Percentiles rank a stretch among this genome's conserved stretches.
phyloP scores from a whole-genome alignment of 2,329 filamentous ascomycete species.

The Exophiala bonariae region DNA sequence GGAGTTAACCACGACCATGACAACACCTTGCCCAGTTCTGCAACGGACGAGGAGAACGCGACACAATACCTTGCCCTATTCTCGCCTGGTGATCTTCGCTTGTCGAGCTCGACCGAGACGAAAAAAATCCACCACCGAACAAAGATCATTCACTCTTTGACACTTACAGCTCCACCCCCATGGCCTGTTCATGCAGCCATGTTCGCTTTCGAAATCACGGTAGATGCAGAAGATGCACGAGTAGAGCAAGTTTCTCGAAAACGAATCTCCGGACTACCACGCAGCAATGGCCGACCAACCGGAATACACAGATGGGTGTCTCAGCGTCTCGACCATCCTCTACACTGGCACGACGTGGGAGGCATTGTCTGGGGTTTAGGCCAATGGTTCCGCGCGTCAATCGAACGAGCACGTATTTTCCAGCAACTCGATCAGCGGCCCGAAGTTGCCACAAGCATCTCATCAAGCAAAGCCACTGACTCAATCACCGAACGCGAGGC shows the following conservation, averaged over 20 bases:
- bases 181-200: slow-evolving; percentile 21
- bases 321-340: slow-evolving; percentile 15
- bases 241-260: slow-evolving; percentile 15
- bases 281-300: neutral
- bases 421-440: slow-evolving; percentile 13
- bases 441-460: neutral
- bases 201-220: slow-evolving; percentile 18
- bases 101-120: slow-evolving; percentile 15
- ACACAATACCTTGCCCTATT: slow-evolving; percentile 24
- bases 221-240: slow-evolving; percentile 16
- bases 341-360: slow-evolving; percentile 22
- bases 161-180: slow-evolving; percentile 20
- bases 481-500: slow-evolving; percentile 2
- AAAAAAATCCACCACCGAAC: slow-evolving; percentile 8
- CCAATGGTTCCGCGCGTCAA: slow-evolving; percentile 22
- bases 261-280: slow-evolving; percentile 2
- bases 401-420: slow-evolving; percentile 25
- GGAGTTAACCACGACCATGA: neutral
- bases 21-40: too few species aligned
- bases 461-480: neutral
- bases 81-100: slow-evolving; percentile 23
- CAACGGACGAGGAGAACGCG: neutral
- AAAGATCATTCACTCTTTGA: slow-evolving; percentile 20
- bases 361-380: slow-evolving; percentile 27
- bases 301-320: slow-evolving; percentile 24